Percentiles rank a stretch among this genome's conserved stretches.
Evolutionary conservation across 257 asterid species (phyloP).

Genomic region (Nyctanthes arbortristis): DNA sequence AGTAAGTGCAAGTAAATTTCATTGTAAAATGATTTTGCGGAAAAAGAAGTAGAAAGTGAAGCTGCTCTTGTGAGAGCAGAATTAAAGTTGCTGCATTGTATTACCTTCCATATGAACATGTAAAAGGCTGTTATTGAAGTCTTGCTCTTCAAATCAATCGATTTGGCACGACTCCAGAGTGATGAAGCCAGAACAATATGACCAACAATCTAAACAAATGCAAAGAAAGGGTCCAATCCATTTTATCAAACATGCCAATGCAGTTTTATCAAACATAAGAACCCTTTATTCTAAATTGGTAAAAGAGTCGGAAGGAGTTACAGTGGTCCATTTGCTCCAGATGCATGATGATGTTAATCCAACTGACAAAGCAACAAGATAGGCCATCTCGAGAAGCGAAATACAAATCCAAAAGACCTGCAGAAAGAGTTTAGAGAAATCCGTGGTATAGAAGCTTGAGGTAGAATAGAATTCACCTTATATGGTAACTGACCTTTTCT

Average conservation of each 20-base stretch:
- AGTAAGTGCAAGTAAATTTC: not conserved
- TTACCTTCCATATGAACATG: conserved; percentile 99
- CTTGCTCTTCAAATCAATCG: conserved; percentile 67
- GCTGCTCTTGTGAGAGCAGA: not conserved
- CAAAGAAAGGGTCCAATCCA: conserved; percentile 3
- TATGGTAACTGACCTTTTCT: conserved; percentile 57
- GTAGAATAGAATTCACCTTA: conserved; percentile 9
- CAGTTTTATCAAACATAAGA: not conserved
- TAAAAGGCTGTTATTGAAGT: conserved; percentile 74
- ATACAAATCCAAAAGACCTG: conserved; percentile 90
- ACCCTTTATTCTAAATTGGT: no score
- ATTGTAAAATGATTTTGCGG: not conserved
- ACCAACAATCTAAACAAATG: conserved; percentile 54
- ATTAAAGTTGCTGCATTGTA: not conserved
- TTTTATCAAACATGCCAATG: not conserved
- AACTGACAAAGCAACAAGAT: conserved; percentile 65
- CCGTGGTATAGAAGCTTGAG: conserved; percentile 4
- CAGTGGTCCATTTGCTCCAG: conserved; percentile 80
- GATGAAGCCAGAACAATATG: conserved; percentile 60
- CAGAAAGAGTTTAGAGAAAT: conserved; percentile 13
- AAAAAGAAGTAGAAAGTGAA: not conserved
- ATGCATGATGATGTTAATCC: conserved; percentile 62
- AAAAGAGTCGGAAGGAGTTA: no score
- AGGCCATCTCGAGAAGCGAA: conserved; percentile 77
- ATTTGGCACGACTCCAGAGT: conserved; percentile 76